Evolutionary conservation across 129 eudicot species (phyloP).

Genomic region (Helianthus annuus): DNA sequence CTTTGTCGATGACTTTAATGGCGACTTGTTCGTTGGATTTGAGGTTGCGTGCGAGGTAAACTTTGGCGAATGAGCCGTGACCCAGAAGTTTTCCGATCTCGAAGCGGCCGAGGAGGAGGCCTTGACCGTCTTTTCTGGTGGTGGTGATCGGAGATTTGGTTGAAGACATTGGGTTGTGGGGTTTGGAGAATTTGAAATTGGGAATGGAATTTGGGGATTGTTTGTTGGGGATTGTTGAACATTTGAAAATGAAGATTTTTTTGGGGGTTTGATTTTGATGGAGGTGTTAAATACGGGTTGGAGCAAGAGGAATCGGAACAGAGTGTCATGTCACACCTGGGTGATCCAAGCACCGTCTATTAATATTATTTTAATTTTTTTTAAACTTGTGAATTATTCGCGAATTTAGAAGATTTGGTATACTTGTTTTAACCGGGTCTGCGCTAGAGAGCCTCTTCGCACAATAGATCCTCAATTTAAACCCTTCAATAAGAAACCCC

Average conservation of each 20-base stretch:
- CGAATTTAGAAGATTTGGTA: no score
- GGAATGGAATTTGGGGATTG: neutral
- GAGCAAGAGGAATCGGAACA: neutral
- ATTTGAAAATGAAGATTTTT: neutral
- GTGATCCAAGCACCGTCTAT: slow-evolving; percentile 14
- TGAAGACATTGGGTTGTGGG: neutral
- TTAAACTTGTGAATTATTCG: no score
- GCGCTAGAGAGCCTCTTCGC: no score
- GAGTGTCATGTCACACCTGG: slow-evolving; percentile 5
- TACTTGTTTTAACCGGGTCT: no score
- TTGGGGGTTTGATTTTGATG: neutral
- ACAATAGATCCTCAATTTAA: no score
- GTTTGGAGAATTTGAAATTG: neutral
- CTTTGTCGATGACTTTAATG: slow-evolving; percentile 71
- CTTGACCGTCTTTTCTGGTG: slow-evolving; percentile 52
- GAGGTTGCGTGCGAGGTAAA: slow-evolving; percentile 57
- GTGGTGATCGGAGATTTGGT: slow-evolving; percentile 6
- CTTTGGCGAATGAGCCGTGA: slow-evolving; percentile 73
- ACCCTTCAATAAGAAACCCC: no score
- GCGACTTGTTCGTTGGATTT: slow-evolving; percentile 62
- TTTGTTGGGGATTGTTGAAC: neutral
- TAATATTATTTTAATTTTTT: slow-evolving; percentile 5
- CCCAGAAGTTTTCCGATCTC: slow-evolving; percentile 72
- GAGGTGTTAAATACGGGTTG: neutral
- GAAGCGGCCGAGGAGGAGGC: slow-evolving; percentile 56